Evolutionary conservation across 2,329 filamentous ascomycete species (phyloP), one percentile per base, ranked within the genome.

Genomic region (Fonsecaea pedrosoi): DNA sequence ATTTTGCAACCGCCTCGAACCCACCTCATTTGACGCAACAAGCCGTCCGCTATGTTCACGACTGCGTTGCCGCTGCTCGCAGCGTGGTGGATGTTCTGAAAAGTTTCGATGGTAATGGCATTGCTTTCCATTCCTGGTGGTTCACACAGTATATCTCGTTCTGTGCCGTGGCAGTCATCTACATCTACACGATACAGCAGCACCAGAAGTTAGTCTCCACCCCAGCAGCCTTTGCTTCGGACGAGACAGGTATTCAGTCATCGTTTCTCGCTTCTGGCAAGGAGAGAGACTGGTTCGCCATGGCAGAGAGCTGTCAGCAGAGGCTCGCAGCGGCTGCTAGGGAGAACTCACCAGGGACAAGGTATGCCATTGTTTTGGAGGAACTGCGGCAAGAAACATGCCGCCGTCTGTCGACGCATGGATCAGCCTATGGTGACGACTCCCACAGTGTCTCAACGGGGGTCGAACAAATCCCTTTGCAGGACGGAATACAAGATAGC

Each of bases 121-220:
- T 55, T 35, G 13, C 54, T 34, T 32, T 48, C 30, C 37, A 60
- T 35, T 13, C 57, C 12, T 60, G 57, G 57, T 60, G 57, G 57
- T 60, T 60, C 40, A 60, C 57, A 3, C 57, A 60, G 38, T 60
- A 60, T n/a, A 30, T 60, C 57, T 60, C 57, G 18, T 60, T 60
- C 57, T 60, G 42, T 18, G 42, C 57, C 13, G 57, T 60, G 15
- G 57, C 57, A 15, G 57, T 60, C 38, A 50, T 60, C 37, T 60
- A 60, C n/a, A 60, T 60, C 57, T 60, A 60, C 40, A 48, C 57
- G 5, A 60, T 60, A 30, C 57, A 60, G 6, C 57, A 60, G 32
- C 57, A 50, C 57, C 42, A 60, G 30, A 42, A 35, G 54, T 18
- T 55, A 30, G n/a, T 55, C 7, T 55, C 54, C 12, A 35, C 54